Conservation (phyloP, 352 stramenopile species). For the Globisporangium takayamanum region DNA sequence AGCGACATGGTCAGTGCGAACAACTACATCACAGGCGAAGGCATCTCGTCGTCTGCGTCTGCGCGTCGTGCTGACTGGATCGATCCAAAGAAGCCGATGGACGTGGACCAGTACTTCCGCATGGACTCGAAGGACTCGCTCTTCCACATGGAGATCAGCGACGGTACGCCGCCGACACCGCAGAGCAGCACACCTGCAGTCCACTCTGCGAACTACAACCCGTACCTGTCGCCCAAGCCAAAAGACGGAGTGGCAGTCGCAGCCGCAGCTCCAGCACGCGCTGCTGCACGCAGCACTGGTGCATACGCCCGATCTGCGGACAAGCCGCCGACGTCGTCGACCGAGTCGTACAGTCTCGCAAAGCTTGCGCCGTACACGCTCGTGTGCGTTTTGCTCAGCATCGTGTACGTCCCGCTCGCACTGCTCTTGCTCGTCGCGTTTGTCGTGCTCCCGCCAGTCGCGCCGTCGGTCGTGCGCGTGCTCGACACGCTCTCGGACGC, state of each 20-base stretch:
- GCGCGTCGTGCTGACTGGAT: conserved; percentile 19
- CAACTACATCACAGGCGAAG: conserved; percentile 30
- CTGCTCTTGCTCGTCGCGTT: conserved; percentile 52
- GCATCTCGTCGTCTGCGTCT: conserved; percentile 25
- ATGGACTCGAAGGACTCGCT: conserved; percentile 51
- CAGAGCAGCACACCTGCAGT: conserved; percentile 19
- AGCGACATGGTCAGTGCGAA: conserved; percentile 7
- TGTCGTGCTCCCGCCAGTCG: conserved; percentile 46
- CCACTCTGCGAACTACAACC: conserved; percentile 31
- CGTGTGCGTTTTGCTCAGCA: conserved; percentile 42
- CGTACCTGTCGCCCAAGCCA: conserved; percentile 52
- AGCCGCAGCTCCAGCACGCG: background rate
- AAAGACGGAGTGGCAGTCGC: conserved; percentile 14
- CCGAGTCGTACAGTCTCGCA: conserved; percentile 42
- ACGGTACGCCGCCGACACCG: conserved; percentile 17
- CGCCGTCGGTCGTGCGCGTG: conserved; percentile 38
- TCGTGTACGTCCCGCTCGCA: conserved; percentile 52
- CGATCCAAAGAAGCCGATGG: conserved; percentile 20
- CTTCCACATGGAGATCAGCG: conserved; percentile 31
- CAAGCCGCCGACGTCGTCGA: conserved; percentile 3
- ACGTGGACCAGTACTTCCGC: conserved; percentile 39
- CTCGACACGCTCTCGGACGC: conserved; percentile 70
- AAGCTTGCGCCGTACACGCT: conserved; percentile 64
- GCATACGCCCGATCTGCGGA: background rate
- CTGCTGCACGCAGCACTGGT: no score